A percentile compares a stretch with the other conserved stretches of the same genome.
Conservation (phyloP, 1,284 basidiomycete genomes). For the Malassezia vespertilionis region DNA sequence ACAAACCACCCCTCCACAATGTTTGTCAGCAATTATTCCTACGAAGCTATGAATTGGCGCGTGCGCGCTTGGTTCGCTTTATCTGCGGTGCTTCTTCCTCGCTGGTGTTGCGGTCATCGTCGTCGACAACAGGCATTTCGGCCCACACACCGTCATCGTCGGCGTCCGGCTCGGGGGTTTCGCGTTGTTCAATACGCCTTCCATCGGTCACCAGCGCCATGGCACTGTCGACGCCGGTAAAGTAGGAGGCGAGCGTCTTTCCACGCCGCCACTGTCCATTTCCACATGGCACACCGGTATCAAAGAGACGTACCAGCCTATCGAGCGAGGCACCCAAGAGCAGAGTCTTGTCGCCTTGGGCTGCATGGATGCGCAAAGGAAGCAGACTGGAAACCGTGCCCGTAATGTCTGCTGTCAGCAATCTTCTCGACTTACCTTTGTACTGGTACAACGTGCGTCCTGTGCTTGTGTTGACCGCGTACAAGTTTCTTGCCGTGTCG, state of each 20-base stretch:
- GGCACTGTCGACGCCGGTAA: conserved; percentile 10
- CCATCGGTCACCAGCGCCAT: not conserved
- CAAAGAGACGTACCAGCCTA: conserved; percentile 11
- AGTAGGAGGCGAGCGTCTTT: conserved; percentile 11
- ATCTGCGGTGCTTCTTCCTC: not conserved
- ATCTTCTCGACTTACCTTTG: too few relatives aligned
- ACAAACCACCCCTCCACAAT: not conserved
- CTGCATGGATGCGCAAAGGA: not conserved
- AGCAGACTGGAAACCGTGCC: conserved; percentile 9
- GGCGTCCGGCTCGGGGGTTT: not conserved
- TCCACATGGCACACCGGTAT: conserved; percentile 1
- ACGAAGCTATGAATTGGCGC: not conserved
- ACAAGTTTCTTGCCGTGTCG: conserved; percentile 11
- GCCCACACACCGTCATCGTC: conserved; percentile 15
- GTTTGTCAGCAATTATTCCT: not conserved
- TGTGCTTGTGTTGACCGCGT: conserved; percentile 1
- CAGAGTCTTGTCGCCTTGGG: not conserved
- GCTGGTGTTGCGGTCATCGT: not conserved
- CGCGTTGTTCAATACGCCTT: not conserved
- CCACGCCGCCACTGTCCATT: conserved; percentile 9
- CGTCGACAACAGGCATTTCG: conserved; percentile 6
- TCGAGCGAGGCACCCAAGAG: conserved; percentile 10
- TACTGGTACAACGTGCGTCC: conserved; percentile 14
- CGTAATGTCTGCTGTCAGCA: conserved; percentile 9
- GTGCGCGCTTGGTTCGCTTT: not conserved